These are phyloP conservation scores for Plasmodium sp. DNA, from an alignment of 169 alveolate genomes.

Conservation along the genomic window DNA sequence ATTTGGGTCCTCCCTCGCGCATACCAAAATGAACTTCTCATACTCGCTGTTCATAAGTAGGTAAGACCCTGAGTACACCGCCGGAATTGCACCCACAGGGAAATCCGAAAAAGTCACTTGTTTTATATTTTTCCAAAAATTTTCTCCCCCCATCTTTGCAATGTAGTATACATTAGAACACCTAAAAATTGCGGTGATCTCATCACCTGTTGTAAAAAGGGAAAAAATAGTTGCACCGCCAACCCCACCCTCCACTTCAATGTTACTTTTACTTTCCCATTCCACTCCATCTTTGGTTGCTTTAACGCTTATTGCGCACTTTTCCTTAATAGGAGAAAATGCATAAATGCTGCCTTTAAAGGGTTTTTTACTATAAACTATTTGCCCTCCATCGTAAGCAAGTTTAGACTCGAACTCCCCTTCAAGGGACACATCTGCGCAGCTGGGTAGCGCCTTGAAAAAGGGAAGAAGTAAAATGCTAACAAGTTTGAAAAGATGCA, in stretches of 20 bases:
- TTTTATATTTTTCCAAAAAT: background rate
- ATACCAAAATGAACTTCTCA: constrained; percentile 35
- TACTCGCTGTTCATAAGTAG: constrained; percentile 5
- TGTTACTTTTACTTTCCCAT: background rate
- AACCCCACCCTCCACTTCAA: background rate
- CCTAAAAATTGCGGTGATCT: constrained; percentile 11
- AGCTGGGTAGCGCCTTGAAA: background rate
- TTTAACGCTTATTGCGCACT: constrained; percentile 8
- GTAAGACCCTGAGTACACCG: constrained; percentile 18
- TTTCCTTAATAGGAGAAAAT: background rate
- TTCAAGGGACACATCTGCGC: constrained; percentile 13
- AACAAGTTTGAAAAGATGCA: background rate
- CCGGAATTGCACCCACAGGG: background rate
- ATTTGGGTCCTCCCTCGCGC: background rate
- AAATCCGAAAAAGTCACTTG: background rate
- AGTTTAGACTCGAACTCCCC: background rate
- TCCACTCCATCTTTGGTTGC: background rate
- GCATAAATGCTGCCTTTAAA: constrained; percentile 35
- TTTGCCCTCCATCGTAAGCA: background rate
- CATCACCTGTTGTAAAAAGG: constrained; percentile 11
- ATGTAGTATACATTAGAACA: constrained; percentile 10
- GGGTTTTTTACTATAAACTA: background rate
- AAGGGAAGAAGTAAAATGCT: background rate
- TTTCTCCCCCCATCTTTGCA: background rate
- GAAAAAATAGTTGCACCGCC: constrained; percentile 1